Evolutionary conservation across 495 filamentous ascomycete species (phyloP).

Genomic region (Neurospora cerealis): DNA sequence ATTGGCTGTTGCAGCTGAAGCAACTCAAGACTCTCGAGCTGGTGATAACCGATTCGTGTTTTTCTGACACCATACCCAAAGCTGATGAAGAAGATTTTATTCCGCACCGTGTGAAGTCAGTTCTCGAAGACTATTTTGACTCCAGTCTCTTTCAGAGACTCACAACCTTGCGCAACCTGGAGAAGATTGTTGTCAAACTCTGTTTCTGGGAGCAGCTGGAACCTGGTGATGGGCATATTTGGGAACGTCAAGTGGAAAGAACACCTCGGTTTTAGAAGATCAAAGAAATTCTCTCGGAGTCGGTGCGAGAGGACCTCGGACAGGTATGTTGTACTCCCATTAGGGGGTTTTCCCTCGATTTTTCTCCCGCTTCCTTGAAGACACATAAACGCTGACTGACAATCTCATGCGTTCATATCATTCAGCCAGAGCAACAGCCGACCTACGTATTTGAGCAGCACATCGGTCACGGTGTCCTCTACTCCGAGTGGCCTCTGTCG

Average conservation of each 20-base stretch:
- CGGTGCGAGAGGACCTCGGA: neutral
- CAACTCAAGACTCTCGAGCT: neutral
- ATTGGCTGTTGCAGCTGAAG: neutral
- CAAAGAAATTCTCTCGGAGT: neutral
- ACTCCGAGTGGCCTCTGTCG: neutral
- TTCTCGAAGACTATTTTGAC: fast-evolving
- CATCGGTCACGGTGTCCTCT: neutral
- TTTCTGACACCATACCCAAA: too few species aligned
- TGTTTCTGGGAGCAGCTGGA: neutral
- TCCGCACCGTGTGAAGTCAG: neutral
- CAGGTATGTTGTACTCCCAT: neutral
- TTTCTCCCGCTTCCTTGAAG: neutral
- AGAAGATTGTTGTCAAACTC: neutral
- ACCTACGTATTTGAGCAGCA: neutral
- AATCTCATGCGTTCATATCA: neutral
- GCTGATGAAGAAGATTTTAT: too few species aligned
- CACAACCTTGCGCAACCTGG: neutral
- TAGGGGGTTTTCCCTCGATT: neutral
- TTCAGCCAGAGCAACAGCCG: neutral
- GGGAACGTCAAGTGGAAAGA: neutral
- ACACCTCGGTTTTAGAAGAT: neutral
- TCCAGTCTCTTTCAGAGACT: neutral
- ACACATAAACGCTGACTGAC: neutral
- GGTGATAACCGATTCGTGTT: neutral
- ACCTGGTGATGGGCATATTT: neutral